Evolutionary conservation across 1,284 basidiomycete species (phyloP).

Genomic region (Cutaneotrichosporon curvatum): DNA sequence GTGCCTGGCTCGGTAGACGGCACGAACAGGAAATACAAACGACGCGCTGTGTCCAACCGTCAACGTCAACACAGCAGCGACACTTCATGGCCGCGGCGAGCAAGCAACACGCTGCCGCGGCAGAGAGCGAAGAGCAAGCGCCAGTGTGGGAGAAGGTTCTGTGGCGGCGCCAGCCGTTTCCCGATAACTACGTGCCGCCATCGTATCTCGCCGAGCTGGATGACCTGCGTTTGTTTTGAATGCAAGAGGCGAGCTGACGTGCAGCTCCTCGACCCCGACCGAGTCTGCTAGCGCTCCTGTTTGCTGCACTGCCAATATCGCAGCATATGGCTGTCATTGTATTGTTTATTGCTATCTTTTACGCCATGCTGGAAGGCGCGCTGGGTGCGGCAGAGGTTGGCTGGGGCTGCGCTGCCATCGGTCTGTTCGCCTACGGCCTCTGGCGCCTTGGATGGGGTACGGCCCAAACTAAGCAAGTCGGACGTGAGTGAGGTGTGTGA

Average conservation of each 20-base stretch:
- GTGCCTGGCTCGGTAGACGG: too few species aligned
- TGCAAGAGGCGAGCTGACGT: background rate
- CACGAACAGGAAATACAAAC: too few species aligned
- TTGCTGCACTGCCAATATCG: conserved; percentile 69
- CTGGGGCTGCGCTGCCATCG: conserved; percentile 60
- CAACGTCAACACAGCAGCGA: too few species aligned
- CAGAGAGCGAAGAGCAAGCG: background rate
- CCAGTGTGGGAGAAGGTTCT: conserved; percentile 68
- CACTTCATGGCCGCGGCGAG: too few species aligned
- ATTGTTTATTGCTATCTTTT: conserved; percentile 73
- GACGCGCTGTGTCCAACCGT: too few species aligned
- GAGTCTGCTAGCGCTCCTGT: conserved; percentile 62
- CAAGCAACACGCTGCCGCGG: too few species aligned
- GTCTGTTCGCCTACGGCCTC: conserved; percentile 60
- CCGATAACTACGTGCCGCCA: conserved; percentile 77
- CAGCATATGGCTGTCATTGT: conserved; percentile 76
- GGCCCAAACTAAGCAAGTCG: background rate
- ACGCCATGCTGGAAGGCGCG: conserved; percentile 57
- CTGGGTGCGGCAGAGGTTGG: conserved; percentile 65
- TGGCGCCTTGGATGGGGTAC: conserved; percentile 34
- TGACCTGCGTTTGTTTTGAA: conserved; percentile 62
- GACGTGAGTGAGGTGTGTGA: conserved; percentile 5
- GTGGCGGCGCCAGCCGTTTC: conserved; percentile 68
- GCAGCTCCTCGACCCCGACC: conserved; percentile 29
- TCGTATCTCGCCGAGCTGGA: conserved; percentile 71